Base-by-base conservation (phyloP, 306 rosid genomes). In the Vicia sativa region DNA sequence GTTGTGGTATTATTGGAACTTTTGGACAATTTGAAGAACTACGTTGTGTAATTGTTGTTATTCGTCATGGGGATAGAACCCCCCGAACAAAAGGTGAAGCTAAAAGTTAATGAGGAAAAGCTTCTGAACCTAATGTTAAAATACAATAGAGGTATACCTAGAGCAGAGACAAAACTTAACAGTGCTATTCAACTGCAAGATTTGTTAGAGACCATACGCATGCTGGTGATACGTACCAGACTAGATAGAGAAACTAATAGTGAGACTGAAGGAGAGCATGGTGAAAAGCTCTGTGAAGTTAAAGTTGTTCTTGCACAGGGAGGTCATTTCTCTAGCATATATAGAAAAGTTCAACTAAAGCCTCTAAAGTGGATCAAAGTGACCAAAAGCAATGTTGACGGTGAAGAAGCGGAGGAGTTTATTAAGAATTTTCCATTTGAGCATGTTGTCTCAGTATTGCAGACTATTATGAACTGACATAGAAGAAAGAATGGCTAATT, bases 291-390 rank as follows among this genome's bases (percentile, higher is more conserved):
- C 74, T 96, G 95, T 53, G 96, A 89, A 89, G 98, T 92, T 64
- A 92, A 89, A 86, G 98, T 96, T 26, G 96, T 92, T 70, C 98
- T 92, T 15, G 98, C 89, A 81, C 81, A 92, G 98, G 96, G 96
- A 39, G 98, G 96, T 19, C 96, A 92, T 85, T 92, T 92, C 85
- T 89, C 96, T 68, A 96, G 98, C 65, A 92, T 92, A 61, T 92
- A 89, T 77, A 84, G 96, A 75, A 92, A 92, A 78, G 98, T 92
- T 74, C 98, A 92, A 73, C 78, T 92, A 76, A 92, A 92, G 86
- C 98, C 98, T 43, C 87, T 89, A 70, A 92, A 89, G 80, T 92
- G 98, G 98, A 84, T 83, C 77, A 92, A 86, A 74, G 89, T 89
- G 29, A 48, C 89, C 67, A 92, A 81, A 86, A 73, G 72, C 73